Evolutionary conservation across 2,329 filamentous ascomycete species (phyloP).

Genomic region (Myriosclerotinia scirpicola): DNA sequence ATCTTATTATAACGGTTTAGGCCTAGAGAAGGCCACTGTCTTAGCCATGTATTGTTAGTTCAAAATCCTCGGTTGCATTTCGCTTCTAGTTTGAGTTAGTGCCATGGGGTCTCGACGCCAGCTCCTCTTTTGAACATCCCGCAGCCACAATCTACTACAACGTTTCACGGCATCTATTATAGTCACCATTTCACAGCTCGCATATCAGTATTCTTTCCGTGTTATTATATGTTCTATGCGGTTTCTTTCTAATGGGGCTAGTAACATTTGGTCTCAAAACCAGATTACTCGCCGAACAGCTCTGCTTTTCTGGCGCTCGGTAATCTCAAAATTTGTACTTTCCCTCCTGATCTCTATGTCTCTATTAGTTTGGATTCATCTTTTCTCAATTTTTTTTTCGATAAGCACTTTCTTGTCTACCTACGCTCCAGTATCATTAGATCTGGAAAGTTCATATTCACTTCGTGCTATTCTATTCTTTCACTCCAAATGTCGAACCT

Average conservation of each 20-base stretch:
- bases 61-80: no score
- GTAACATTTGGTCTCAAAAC: neutral
- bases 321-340: neutral
- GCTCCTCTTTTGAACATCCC: no score
- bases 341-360: neutral
- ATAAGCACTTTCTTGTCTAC: neutral
- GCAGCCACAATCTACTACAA: neutral
- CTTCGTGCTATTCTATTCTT: neutral
- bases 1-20: no score
- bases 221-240: neutral
- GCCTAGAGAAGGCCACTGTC: no score
- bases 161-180: neutral
- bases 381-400: neutral
- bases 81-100: no score
- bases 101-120: no score
- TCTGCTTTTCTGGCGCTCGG: neutral
- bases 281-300: neutral
- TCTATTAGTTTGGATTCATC: neutral
- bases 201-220: neutral
- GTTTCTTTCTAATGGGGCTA: neutral
- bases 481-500: slow-evolving; percentile 1
- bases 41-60: no score
- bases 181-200: neutral
- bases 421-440: neutral
- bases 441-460: neutral